Percentiles rank a stretch among this genome's conserved stretches.
phyloP scores from a whole-genome alignment of 2,329 filamentous ascomycete genomes.

The Pyrenophora tritici-repentis region DNA sequence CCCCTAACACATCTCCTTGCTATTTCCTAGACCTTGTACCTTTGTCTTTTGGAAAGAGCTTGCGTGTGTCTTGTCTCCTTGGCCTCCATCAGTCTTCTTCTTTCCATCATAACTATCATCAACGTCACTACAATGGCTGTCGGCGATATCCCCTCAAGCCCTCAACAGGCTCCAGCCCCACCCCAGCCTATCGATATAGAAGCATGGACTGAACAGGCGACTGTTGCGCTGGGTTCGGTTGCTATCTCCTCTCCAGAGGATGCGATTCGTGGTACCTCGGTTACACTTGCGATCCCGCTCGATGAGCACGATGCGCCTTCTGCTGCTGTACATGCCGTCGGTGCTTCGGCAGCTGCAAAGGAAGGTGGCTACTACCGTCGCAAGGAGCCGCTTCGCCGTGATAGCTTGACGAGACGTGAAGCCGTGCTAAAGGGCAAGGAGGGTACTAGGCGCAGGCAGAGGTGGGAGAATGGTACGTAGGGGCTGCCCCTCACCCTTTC shows the following conservation, averaged over 20 bases:
- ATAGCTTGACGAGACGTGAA: slow-evolving; percentile 71
- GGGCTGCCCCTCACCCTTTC: slow-evolving; percentile 8
- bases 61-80: background rate
- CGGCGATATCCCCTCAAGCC: slow-evolving; percentile 29
- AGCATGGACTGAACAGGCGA: slow-evolving; percentile 56
- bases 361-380: slow-evolving; percentile 57
- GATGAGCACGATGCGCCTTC: slow-evolving; percentile 58
- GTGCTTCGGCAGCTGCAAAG: slow-evolving; percentile 44
- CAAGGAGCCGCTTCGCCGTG: slow-evolving; percentile 61
- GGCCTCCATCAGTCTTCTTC: background rate
- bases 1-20: slow-evolving; percentile 13
- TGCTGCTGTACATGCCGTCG: slow-evolving; percentile 28
- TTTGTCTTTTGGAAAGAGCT: background rate
- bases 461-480: slow-evolving; percentile 87
- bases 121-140: slow-evolving; percentile 42
- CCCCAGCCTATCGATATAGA: slow-evolving; percentile 50
- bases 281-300: slow-evolving; percentile 74
- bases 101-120: slow-evolving; percentile 1
- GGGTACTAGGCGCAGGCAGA: slow-evolving; percentile 79
- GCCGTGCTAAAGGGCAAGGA: slow-evolving; percentile 86
- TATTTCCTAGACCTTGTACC: background rate
- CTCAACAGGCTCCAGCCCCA: slow-evolving; percentile 23
- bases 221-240: slow-evolving; percentile 50
- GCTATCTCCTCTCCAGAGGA: slow-evolving; percentile 44
- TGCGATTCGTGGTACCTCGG: slow-evolving; percentile 58